These are phyloP conservation scores for Dipteronia sinensis DNA, from an alignment of 345 rosid genomes.

Conservation along the genomic window DNA sequence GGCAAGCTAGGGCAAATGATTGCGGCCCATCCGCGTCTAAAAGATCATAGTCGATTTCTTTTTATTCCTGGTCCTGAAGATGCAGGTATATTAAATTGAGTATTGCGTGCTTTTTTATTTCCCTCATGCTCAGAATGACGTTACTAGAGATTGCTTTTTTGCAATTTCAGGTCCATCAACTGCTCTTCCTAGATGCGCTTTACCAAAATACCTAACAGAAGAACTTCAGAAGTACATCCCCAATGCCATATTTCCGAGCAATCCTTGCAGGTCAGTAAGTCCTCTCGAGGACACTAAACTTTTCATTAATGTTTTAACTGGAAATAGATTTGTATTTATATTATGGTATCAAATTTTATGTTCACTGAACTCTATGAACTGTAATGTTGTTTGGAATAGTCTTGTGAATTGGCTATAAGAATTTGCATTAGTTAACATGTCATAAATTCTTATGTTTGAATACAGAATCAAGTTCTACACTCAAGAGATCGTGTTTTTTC, in stretches of 20 bases:
- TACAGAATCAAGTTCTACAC: constrained; percentile 83
- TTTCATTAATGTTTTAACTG: too few species aligned
- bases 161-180: constrained; percentile 78
- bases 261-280: constrained; percentile 83
- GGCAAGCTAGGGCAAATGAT: constrained; percentile 84
- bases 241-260: constrained; percentile 80
- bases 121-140: not conserved
- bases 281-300: too few species aligned
- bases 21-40: constrained; percentile 72
- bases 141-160: constrained; percentile 19
- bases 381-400: constrained; percentile 6
- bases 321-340: not conserved
- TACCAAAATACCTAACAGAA: constrained; percentile 74
- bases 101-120: constrained; percentile 7
- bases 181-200: constrained; percentile 73
- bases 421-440: not conserved
- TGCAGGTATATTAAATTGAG: constrained; percentile 55
- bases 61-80: constrained; percentile 95
- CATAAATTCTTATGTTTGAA: constrained; percentile 20
- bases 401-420: not conserved
- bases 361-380: constrained; percentile 11
- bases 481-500: constrained; percentile 90
- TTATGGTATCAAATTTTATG: not conserved
- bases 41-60: constrained; percentile 72
- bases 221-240: constrained; percentile 72